Conservation (phyloP, 2,329 filamentous ascomycete genomes). For the Scedosporium apiospermum region DNA sequence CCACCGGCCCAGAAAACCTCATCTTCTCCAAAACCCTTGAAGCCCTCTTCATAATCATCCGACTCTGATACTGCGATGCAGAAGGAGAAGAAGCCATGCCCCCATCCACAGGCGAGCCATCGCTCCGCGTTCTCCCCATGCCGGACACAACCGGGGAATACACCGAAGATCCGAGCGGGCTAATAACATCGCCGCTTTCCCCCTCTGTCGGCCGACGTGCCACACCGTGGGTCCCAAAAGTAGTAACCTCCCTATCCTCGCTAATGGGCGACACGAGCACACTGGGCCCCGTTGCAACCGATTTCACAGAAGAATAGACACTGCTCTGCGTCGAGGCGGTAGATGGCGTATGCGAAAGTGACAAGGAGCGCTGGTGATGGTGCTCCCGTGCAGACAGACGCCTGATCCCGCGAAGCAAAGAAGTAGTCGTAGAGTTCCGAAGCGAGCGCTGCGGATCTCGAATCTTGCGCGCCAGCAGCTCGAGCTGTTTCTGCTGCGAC, state of each 20-base stretch:
- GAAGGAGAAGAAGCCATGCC: neutral
- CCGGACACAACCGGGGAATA: neutral
- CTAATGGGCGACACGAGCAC: neutral
- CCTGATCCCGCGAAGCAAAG: neutral
- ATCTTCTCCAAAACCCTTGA: neutral
- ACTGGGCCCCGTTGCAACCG: neutral
- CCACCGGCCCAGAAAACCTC: neutral
- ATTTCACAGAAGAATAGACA: neutral
- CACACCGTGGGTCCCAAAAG: neutral
- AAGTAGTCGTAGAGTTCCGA: neutral
- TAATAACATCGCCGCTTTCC: neutral
- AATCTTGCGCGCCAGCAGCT: slow-evolving; percentile 21
- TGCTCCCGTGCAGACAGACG: neutral
- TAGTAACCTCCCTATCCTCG: neutral
- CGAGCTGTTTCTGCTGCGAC: slow-evolving; percentile 39
- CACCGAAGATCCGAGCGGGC: neutral
- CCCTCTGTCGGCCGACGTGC: neutral
- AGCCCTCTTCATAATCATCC: neutral
- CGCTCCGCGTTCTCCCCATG: neutral
- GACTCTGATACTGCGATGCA: neutral
- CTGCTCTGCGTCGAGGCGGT: neutral
- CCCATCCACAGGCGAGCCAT: neutral
- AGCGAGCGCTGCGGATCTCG: neutral
- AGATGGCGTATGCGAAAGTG: neutral
- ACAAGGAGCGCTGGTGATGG: neutral